Evolutionary conservation across 331 rosid species (phyloP).

Genomic region (Rhamnella rubrinervis): DNA sequence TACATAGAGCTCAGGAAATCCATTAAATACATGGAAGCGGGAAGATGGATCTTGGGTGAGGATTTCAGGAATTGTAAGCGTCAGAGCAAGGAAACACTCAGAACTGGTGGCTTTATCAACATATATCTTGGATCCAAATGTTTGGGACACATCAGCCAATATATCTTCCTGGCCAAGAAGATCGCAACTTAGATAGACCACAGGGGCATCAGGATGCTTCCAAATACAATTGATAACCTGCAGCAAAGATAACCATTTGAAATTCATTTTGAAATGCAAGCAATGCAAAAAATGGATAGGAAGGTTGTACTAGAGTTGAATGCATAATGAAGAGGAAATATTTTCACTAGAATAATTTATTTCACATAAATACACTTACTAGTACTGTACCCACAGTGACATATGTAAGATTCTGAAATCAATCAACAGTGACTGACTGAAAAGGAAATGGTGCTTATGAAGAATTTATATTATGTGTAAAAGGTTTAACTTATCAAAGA

Average conservation of each 20-base stretch:
- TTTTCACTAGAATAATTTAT: background rate
- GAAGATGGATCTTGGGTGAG: conserved; percentile 63
- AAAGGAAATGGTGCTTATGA: no score
- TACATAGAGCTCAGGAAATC: conserved; percentile 60
- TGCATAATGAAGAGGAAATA: background rate
- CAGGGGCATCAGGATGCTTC: conserved; percentile 68
- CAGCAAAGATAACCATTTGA: background rate
- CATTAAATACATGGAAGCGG: conserved; percentile 64
- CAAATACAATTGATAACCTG: conserved; percentile 83
- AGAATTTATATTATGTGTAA: no score
- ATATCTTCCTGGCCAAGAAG: conserved; percentile 77
- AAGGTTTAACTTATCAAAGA: background rate
- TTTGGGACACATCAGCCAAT: conserved; percentile 52
- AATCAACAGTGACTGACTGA: no score
- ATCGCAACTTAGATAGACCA: conserved; percentile 63
- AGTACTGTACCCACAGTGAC: no score
- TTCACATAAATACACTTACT: no score
- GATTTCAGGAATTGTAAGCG: conserved; percentile 53
- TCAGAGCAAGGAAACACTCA: conserved; percentile 52
- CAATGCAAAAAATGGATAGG: background rate
- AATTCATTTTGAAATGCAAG: background rate
- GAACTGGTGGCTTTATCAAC: conserved; percentile 48
- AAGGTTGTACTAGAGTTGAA: background rate
- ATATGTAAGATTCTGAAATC: no score
- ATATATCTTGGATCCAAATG: conserved; percentile 74